Evolutionary conservation across 2,329 filamentous ascomycete species (phyloP), one percentile per base, ranked within the genome.

Genomic region (Clarireedia monteithiana): DNA sequence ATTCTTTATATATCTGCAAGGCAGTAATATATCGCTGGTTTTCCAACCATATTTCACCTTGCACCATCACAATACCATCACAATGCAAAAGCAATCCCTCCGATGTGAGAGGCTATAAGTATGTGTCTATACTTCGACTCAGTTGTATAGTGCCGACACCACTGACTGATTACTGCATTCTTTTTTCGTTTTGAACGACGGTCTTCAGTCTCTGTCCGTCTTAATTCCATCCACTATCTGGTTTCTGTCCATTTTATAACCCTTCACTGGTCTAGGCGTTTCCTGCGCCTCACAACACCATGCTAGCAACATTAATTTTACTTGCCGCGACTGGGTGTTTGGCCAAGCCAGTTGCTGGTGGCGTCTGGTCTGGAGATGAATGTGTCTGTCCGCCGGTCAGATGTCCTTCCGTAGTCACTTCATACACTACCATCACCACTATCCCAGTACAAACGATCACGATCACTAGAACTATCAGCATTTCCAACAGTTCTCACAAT

Each of bases 301-400:
- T 48, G 9, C n/a, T 50, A 5, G 23, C 48, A 34, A 48, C 23
- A n/a, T 20, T 55, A 7, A 38, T 49, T 36, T 26, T 58, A 15
- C 48, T 61, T 26, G 45, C 45, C 14, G 36, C 59, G 30, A 56
- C 34, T 12, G 23, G 24, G 38, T 55, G 53, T 7, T 42, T 56
- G 4, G 50, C 53, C 20, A 61, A 58, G 36, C 58, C 58, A 14
- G 39, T 59, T 48, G 36, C 54, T 20, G 36, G 45, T 39, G 52
- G 44, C 9, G 36, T 34, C 39, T 50, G 36, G 53, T 17, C 30
- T 34, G 53, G 26, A 50, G 47, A 50, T 17, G 49, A 39, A 34
- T 53, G 38, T 49, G 40, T 39, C 34, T 52, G 38, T n/a, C 27
- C 38, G 24, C 46, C 48, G 20, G 40, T 27, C 14, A 23, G 36